These are phyloP conservation scores for Coniosporium apollinis DNA, from an alignment of 495 filamentous ascomycete genomes.

Conservation along the genomic window DNA sequence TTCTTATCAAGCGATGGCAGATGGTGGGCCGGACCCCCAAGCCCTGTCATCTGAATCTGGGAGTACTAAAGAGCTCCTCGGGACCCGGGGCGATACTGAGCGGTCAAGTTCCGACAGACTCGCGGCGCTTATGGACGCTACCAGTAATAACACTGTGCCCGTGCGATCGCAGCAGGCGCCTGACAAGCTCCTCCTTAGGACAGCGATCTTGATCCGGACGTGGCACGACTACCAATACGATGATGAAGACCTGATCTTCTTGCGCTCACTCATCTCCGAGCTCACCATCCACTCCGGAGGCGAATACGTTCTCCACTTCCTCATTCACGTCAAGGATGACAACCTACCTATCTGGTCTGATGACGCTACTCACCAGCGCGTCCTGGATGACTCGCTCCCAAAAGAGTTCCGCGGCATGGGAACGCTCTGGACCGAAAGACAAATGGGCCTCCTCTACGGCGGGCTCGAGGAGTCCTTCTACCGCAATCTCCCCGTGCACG, in stretches of 20 bases:
- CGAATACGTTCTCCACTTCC: constrained; percentile 46
- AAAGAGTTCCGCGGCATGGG: constrained; percentile 77
- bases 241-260: constrained; percentile 24
- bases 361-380: constrained; percentile 40
- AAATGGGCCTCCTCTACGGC: constrained; percentile 80
- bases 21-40: constrained; percentile 18
- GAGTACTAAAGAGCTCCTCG: constrained; percentile 8
- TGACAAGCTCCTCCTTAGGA: constrained; percentile 34
- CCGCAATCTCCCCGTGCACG: constrained; percentile 65
- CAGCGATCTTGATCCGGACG: constrained; percentile 44
- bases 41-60: not conserved
- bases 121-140: not conserved
- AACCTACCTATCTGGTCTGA: constrained; percentile 50
- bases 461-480: constrained; percentile 58
- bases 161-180: too few species aligned
- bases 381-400: constrained; percentile 57
- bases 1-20: constrained; percentile 30
- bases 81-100: not conserved
- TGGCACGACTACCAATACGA: constrained; percentile 42
- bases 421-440: constrained; percentile 78
- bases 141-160: constrained; percentile 10
- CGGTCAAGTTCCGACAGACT: not conserved
- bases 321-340: constrained; percentile 50
- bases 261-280: constrained; percentile 44
- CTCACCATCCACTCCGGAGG: constrained; percentile 44